Evolutionary conservation across 768 basidiomycete species (phyloP), one percentile per base, ranked within the genome.

Genomic region (Pleurotus tuoliensis): DNA sequence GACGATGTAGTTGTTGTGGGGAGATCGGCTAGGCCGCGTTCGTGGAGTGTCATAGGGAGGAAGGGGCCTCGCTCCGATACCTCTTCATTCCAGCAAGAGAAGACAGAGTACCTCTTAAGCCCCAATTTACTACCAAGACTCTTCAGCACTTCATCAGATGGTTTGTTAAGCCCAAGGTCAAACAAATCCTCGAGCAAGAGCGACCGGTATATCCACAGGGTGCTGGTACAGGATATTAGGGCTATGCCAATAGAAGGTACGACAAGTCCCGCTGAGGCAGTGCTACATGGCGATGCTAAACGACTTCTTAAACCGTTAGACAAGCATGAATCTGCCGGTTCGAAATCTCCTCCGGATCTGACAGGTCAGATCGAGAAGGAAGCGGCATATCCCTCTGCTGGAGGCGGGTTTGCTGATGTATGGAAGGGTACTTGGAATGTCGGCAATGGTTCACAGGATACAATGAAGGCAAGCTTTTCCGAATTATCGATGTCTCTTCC

Each of bases 341-440:
- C 30, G 30, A 34, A 34, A 1, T 7, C 55, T 40, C 49, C 69
- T 20, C 61, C 65, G 9, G 69, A 76, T 59, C 61, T 75, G 16
- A 72, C 70, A 15, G 70, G 68, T 9, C 56, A 69, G 12, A 63
- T 77, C 30, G 58, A 46, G 40, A 63, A 65, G 46, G 65, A 69
- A 40, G 72, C 67, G 9, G 64, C 63, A 58, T 69, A 71, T 54
- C 63, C 76, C 1, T 66, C 69, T 46, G 74, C 74, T 0, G 72
- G 73, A 58, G 77, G 77, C 6, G 77, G 76, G 9, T 78, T 75
- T 59, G 71, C 74, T 12, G 77, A 79, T 61, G 70, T 78, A 15
- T 79, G 72, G 72, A 71, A 64, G 50, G 74, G 72, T 1, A 61
- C 64, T 5, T 76, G 73, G 74, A 63, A 67, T 13, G 61, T 65